Evolutionary conservation across 2,329 filamentous ascomycete genomes (phyloP).

Genomic region (Fusarium sp.): DNA sequence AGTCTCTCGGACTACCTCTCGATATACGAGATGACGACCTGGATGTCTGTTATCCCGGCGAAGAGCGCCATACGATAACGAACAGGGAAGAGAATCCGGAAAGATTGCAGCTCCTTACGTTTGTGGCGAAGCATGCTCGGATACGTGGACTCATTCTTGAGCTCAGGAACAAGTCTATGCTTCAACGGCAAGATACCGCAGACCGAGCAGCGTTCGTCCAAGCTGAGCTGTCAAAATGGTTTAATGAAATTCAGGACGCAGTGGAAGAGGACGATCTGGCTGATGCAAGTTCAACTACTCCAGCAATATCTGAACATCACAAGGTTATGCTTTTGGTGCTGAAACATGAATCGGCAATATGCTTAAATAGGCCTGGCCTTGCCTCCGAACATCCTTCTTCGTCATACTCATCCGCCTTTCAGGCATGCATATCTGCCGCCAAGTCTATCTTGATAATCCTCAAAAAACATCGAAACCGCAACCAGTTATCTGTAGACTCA

Average conservation of each 20-base stretch:
- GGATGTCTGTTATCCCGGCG: slow-evolving; percentile 64
- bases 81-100: slow-evolving; percentile 28
- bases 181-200: slow-evolving; percentile 53
- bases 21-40: slow-evolving; percentile 66
- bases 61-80: slow-evolving; percentile 53
- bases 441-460: slow-evolving; percentile 56
- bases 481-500: slow-evolving; percentile 16
- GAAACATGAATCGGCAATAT: slow-evolving; percentile 61
- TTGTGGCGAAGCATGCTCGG: slow-evolving; percentile 57
- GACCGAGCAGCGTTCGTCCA: slow-evolving; percentile 56
- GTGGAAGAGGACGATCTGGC: slow-evolving; percentile 50
- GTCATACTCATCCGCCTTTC: slow-evolving; percentile 58
- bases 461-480: slow-evolving; percentile 39
- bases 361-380: slow-evolving; percentile 60
- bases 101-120: slow-evolving; percentile 50
- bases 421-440: slow-evolving; percentile 61
- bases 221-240: slow-evolving; percentile 61
- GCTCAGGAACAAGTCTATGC: slow-evolving; percentile 61
- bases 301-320: slow-evolving; percentile 47
- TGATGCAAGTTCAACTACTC: background rate
- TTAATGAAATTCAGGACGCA: slow-evolving; percentile 62
- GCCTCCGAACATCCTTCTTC: slow-evolving; percentile 54
- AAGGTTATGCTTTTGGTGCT: slow-evolving; percentile 54
- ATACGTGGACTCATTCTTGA: slow-evolving; percentile 62
- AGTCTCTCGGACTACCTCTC: slow-evolving; percentile 64